A percentile compares a stretch with the other conserved stretches of the same genome.
Evolutionary conservation across 2,329 filamentous ascomycete species (phyloP).

Genomic region (Pestalotiopsis sp.): DNA sequence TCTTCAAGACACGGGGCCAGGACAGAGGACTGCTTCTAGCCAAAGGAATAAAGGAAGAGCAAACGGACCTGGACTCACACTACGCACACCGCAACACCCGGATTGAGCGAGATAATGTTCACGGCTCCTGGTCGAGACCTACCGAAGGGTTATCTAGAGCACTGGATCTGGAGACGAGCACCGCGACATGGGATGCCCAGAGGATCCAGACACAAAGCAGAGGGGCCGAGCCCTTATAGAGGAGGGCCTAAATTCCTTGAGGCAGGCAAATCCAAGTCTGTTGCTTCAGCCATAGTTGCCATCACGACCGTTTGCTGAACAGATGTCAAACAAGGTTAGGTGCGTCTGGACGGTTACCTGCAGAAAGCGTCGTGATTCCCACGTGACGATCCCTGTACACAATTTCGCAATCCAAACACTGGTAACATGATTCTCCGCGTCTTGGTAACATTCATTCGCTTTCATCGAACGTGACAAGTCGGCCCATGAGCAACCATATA

Average conservation of each 20-base stretch:
- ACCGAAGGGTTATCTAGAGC: background rate
- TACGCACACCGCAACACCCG: slow-evolving; percentile 24
- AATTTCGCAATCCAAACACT: slow-evolving; percentile 17
- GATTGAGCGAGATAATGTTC: background rate
- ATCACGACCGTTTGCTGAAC: slow-evolving; percentile 32
- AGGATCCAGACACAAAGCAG: background rate
- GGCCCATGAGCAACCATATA: background rate
- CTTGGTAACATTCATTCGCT: slow-evolving; percentile 3
- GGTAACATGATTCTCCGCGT: slow-evolving; percentile 10
- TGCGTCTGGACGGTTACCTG: slow-evolving; percentile 36
- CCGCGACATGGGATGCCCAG: background rate
- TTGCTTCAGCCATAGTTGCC: slow-evolving; percentile 13
- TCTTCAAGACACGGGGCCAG: slow-evolving; percentile 6
- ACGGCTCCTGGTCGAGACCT: background rate
- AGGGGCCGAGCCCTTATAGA: background rate
- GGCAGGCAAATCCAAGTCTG: background rate
- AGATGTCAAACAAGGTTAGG: slow-evolving; percentile 36
- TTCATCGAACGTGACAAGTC: background rate
- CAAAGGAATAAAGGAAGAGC: slow-evolving; percentile 28
- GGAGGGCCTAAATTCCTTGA: background rate
- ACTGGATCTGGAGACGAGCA: background rate
- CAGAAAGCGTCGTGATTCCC: slow-evolving; percentile 36
- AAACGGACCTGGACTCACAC: slow-evolving; percentile 30
- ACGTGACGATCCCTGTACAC: slow-evolving; percentile 36
- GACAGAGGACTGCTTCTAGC: slow-evolving; percentile 15